Evolutionary conservation across 2,329 filamentous ascomycete genomes (phyloP).

Genomic region (Fusarium sp.): DNA sequence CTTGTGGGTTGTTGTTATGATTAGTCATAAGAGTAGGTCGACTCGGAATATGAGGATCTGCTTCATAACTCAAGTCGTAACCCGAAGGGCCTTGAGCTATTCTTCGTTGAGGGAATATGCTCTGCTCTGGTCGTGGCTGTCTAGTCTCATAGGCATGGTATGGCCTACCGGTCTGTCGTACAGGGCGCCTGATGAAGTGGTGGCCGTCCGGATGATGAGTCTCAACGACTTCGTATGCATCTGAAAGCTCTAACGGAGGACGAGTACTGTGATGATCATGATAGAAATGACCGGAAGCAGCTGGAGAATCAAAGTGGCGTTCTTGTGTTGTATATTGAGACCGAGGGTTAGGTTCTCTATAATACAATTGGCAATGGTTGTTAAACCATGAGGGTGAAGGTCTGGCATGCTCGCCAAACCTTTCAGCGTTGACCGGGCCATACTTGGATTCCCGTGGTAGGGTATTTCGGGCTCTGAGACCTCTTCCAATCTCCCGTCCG

Average conservation of each 20-base stretch:
- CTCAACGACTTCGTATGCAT: constrained; percentile 57
- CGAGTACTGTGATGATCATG: constrained; percentile 10
- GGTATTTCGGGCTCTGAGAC: constrained; percentile 28
- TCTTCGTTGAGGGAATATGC: constrained; percentile 11
- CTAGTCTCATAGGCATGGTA: constrained; percentile 41
- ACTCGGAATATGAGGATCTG: neutral
- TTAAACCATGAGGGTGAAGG: constrained; percentile 17
- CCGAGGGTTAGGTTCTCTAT: constrained; percentile 13
- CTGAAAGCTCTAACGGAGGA: constrained; percentile 27
- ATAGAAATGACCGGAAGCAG: constrained; percentile 1
- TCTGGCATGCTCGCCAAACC: neutral
- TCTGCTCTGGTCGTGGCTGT: constrained; percentile 15
- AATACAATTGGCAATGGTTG: constrained; percentile 3
- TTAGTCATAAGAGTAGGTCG: neutral
- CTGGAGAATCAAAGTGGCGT: constrained; percentile 13
- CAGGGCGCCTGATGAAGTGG: constrained; percentile 57
- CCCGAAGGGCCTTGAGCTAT: neutral
- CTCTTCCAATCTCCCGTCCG: constrained; percentile 38
- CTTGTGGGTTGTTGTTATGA: constrained; percentile 55
- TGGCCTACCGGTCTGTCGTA: constrained; percentile 43
- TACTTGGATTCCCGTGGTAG: constrained; percentile 16
- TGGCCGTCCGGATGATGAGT: constrained; percentile 56
- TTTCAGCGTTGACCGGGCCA: constrained; percentile 1
- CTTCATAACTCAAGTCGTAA: constrained; percentile 8
- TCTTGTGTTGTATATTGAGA: constrained; percentile 12